These are phyloP conservation scores for Anisogramma anomala DNA, from an alignment of 2,329 filamentous ascomycete genomes.

Conservation along the genomic window DNA sequence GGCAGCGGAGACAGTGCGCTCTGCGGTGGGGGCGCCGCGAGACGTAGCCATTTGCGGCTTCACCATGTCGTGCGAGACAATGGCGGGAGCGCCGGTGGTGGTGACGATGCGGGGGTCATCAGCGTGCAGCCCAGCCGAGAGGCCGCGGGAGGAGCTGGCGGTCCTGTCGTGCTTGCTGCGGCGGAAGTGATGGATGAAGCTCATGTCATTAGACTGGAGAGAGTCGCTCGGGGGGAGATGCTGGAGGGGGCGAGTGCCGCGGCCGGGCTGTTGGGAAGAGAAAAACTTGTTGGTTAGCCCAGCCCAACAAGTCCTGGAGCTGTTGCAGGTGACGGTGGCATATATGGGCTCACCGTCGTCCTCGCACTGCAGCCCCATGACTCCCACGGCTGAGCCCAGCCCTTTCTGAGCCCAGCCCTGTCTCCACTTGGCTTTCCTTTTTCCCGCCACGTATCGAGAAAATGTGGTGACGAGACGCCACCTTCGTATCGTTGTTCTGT, in stretches of 20 bases:
- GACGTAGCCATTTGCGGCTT: conserved; percentile 13
- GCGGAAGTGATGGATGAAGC: conserved; percentile 13
- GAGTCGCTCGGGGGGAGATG: conserved; percentile 13
- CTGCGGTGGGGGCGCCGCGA: conserved; percentile 6
- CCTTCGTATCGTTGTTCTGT: conserved; percentile 11
- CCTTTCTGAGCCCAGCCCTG: conserved; percentile 13
- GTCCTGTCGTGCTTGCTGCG: conserved; percentile 11
- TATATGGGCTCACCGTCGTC: conserved; percentile 15
- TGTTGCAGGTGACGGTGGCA: conserved; percentile 10
- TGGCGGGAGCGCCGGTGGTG: conserved; percentile 14
- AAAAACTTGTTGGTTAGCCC: conserved; percentile 10
- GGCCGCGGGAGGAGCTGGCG: conserved; percentile 9
- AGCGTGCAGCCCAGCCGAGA: conserved; percentile 9
- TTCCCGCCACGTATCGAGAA: conserved; percentile 14
- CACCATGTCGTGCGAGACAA: conserved; percentile 10
- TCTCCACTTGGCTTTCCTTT: conserved; percentile 13
- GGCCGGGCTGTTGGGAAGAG: conserved; percentile 9
- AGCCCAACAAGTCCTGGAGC: conserved; percentile 7
- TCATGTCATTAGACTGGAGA: conserved; percentile 14
- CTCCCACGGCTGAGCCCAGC: too few relatives aligned
- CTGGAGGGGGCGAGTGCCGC: conserved; percentile 6
- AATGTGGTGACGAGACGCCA: conserved; percentile 13
- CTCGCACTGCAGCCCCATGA: conserved; percentile 11
- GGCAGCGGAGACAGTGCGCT: conserved; percentile 11
- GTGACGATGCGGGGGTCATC: conserved; percentile 13